Conservation (phyloP, 2,329 filamentous ascomycete genomes). For the Elsinoe australis region DNA sequence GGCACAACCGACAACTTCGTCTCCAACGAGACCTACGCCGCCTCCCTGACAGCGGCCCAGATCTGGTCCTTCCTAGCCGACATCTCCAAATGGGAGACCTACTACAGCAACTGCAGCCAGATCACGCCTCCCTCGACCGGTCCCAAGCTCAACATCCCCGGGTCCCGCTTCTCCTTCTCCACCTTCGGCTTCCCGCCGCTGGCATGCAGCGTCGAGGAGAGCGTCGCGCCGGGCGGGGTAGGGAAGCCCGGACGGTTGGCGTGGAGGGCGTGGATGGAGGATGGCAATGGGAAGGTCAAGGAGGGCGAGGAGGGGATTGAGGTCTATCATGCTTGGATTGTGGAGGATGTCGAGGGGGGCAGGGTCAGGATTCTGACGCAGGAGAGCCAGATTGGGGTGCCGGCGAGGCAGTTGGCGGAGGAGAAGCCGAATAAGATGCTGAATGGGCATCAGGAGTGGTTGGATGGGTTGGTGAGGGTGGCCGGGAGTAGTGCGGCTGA, state of each 20-base stretch:
- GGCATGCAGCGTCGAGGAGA: constrained; percentile 26
- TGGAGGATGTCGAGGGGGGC: constrained; percentile 29
- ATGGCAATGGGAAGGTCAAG: constrained; percentile 18
- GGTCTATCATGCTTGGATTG: constrained; percentile 33
- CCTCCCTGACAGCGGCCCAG: constrained; percentile 25
- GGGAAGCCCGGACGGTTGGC: constrained; percentile 22
- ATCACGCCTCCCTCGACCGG: constrained; percentile 27
- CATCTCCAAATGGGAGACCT: constrained; percentile 30
- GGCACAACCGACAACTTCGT: constrained; percentile 34
- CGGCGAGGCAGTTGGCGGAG: constrained; percentile 25
- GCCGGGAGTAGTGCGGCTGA: constrained; percentile 19
- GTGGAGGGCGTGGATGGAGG: constrained; percentile 23
- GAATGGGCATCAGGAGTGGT: constrained; percentile 33
- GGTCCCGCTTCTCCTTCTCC: constrained; percentile 29
- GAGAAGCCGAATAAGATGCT: constrained; percentile 32
- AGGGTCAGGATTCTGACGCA: constrained; percentile 32
- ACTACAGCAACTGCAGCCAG: constrained; percentile 30
- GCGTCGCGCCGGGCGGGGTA: constrained; percentile 18
- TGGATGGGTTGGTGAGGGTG: constrained; percentile 30
- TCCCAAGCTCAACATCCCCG: constrained; percentile 24
- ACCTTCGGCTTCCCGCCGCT: constrained; percentile 33
- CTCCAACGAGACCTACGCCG: constrained; percentile 30
- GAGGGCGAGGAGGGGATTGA: constrained; percentile 25
- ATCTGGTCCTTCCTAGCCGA: constrained; percentile 31
- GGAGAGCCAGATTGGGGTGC: constrained; percentile 31